A percentile compares a stretch with the other conserved stretches of the same genome.
Conservation (phyloP, 2,329 filamentous ascomycete genomes). For the Colletotrichum musae region DNA sequence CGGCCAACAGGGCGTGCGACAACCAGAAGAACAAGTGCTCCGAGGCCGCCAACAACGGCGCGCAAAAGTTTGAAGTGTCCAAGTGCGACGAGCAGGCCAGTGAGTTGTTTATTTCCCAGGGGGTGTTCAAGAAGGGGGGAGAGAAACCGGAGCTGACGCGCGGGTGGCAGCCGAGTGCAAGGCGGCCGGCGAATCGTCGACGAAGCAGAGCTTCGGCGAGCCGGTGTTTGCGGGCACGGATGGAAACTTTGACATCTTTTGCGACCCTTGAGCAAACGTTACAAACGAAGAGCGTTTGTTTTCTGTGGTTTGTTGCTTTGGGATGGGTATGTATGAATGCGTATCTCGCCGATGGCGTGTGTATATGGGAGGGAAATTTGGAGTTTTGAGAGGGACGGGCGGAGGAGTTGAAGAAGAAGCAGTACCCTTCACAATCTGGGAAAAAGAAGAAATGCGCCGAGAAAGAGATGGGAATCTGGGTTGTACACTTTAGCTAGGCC, state of each 20-base stretch:
- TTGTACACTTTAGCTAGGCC: not conserved
- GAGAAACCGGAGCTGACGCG: not conserved
- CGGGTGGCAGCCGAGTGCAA: slow-evolving; percentile 56
- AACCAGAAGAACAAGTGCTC: slow-evolving; percentile 65
- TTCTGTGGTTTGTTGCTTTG: not conserved
- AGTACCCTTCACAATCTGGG: too few relatives aligned
- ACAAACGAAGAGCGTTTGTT: not conserved
- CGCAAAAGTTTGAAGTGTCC: slow-evolving; percentile 53
- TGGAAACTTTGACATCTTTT: slow-evolving; percentile 63
- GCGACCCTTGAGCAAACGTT: slow-evolving; percentile 52
- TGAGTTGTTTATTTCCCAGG: slow-evolving; percentile 47
- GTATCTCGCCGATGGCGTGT: slow-evolving; percentile 1
- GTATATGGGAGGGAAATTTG: slow-evolving; percentile 3
- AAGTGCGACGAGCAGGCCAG: slow-evolving; percentile 63
- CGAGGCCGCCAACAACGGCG: slow-evolving; percentile 55
- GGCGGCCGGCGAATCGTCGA: slow-evolving; percentile 47
- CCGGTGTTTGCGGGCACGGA: slow-evolving; percentile 56
- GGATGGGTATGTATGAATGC: too few relatives aligned
- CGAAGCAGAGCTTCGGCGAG: slow-evolving; percentile 43
- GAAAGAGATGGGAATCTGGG: not conserved
- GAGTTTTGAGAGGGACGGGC: too few relatives aligned
- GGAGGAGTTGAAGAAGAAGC: too few relatives aligned
- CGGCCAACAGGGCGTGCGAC: slow-evolving; percentile 61
- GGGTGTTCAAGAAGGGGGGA: too few relatives aligned
- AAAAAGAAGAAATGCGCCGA: too few relatives aligned